Base-by-base conservation (phyloP, 768 basidiomycete genomes). In the Antrodiella citrinella region DNA sequence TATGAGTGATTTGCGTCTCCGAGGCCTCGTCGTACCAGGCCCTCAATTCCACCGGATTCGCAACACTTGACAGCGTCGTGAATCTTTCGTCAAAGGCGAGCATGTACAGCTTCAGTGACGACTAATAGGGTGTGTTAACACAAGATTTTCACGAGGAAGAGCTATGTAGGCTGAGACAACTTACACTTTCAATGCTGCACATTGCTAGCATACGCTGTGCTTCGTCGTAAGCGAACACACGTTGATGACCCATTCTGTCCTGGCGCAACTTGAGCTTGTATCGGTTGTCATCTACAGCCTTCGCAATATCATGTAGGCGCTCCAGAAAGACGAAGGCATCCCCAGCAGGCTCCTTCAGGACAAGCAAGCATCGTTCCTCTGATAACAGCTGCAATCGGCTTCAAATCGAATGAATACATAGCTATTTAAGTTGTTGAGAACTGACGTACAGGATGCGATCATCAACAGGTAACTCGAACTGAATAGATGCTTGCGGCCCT, bases 201-300 rank as follows among this genome's bases (percentile, higher is more conserved):
- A 81, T 50, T 0, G 71, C 70, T 18, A 82, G 55, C 60, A 75
- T 69, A 2, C 73, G 70, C 53, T 71, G 75, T 7, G 65, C 59
- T 54, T 82, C 79, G 43, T 82, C 78, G 51, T 72, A 79, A 0
- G 80, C 68, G 3, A 81, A 48, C 5, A 75, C 15, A 42, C 69
- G 66, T 4, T 72, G 65, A 3, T 66, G 59, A 0, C 75, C 78
- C 10, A 79, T 67, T 56, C 73, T 78, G 50, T 74, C 71, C 4
- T 66, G 68, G 49, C 69, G 67, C 13, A 81, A 58, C 0, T 18
- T 26, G 44, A 71, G 72, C 30, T 35, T 35, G 7, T 7, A 15
- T 7, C 30, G 30, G 30, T 25, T 65, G 60, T 4, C 48, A 47
- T 0, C 57, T 48, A 3, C 53, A 38, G 4, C 58, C 56, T 0